Base-by-base conservation (phyloP, 805 yeast genomes). In the Kodamaea lidongshanica region DNA sequence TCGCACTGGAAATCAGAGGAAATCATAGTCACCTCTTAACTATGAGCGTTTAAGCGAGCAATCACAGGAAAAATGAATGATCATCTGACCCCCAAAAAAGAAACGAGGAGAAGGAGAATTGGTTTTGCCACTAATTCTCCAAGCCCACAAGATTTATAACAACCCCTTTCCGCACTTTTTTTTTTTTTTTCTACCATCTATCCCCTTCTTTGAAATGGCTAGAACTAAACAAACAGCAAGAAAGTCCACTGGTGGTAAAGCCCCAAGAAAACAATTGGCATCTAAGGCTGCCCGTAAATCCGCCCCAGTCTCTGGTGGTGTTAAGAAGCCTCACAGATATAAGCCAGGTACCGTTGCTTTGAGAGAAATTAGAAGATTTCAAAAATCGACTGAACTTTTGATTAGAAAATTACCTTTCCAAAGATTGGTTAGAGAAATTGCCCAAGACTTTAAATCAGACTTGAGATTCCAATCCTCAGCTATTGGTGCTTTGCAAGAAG, bases 281-380 rank as follows among this genome's bases (percentile, higher is more conserved):
- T 62, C 68, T 39, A 62, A 62, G 57, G 68, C 68, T 40, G 68
- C 68, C 42, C 60, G 68, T 59, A 62, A 62, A 50, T 62, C 68
- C 30, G 68, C 68, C 37, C 68, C 68, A 49, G 57, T 61, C 34
- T 51, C 65, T 34, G 68, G 68, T 36, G 68, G 68, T 57, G 68
- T 62, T 45, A 61, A 61, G 59, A 62, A 62, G 54, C 68, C 68
- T 28, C 68, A 62, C 65, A 61, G 68, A 61, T 62, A 61, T 56
- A 62, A 62, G 61, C 68, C 68, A 42, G 68, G 68, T 61, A 62
- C 68, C 50, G 68, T 62, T 37, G 68, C 68, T 42, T 61, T 62
- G 56, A 60, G 68, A 60, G 68, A 62, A 57, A 62, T 62, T 44
- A 60, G 68, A 60, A 60, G 67, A 57, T 62, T 61, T 57, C 68